Evolutionary conservation across 208 protist species (phyloP).

Genomic region (Leishmania martiniquensis): DNA sequence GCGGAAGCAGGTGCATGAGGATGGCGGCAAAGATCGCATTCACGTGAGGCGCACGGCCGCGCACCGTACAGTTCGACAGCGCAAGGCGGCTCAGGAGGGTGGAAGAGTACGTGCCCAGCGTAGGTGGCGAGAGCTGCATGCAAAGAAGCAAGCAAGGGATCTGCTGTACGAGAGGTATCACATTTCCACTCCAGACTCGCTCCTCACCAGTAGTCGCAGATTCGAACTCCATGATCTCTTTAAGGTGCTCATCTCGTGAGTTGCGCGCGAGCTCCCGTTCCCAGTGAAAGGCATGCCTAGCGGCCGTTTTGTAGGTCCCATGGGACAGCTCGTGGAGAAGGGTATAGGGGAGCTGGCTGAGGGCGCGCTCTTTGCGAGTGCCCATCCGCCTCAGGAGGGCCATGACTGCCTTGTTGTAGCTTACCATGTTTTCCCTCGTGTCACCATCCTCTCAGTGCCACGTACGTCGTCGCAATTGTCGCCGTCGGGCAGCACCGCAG

Average conservation of each 20-base stretch:
- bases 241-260: neutral
- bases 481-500: neutral
- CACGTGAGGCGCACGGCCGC: neutral
- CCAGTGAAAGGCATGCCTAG: constrained; percentile 5
- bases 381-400: constrained; percentile 9
- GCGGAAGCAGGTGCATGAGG: neutral
- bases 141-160: constrained; percentile 5
- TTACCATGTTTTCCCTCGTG: neutral
- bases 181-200: neutral
- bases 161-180: neutral
- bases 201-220: neutral
- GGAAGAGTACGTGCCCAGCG: neutral
- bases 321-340: neutral
- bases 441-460: neutral
- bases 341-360: neutral
- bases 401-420: constrained; percentile 1
- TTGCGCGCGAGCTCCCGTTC: neutral
- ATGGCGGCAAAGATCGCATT: constrained; percentile 4
- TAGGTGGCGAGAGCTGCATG: constrained; percentile 2
- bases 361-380: neutral
- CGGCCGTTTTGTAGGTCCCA: neutral
- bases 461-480: neutral
- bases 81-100: neutral
- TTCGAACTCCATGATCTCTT: neutral
- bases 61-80: constrained; percentile 5